phyloP scores from a whole-genome alignment of 2,329 filamentous ascomycete genomes.

The Neopestalotiopsis clavispora region DNA sequence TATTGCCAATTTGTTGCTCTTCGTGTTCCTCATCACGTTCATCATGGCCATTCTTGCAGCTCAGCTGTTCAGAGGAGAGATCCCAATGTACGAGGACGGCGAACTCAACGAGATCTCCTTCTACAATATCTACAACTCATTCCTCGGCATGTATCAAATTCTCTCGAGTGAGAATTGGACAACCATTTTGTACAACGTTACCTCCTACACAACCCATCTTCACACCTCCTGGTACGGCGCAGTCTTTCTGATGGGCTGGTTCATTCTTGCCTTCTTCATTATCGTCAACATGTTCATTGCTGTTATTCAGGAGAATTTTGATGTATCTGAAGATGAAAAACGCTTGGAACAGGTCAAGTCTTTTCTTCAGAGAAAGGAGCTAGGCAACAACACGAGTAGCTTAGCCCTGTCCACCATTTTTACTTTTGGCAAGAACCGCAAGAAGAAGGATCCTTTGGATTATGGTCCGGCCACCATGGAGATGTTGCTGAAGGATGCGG shows the following conservation, averaged over 20 bases:
- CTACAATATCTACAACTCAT: constrained; percentile 90
- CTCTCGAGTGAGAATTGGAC: constrained; percentile 98
- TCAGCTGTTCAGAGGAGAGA: constrained; percentile 88
- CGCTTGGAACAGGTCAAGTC: constrained; percentile 94
- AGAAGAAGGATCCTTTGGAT: constrained; percentile 81
- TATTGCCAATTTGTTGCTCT: constrained; percentile 92
- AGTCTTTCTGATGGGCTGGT: constrained; percentile 91
- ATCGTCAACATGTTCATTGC: constrained; percentile 99
- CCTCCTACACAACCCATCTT: constrained; percentile 65
- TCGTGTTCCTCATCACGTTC: constrained; percentile 95
- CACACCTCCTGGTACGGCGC: constrained; percentile 92
- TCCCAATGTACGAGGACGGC: constrained; percentile 66
- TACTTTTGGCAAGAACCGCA: constrained; percentile 62
- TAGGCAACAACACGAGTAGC: constrained; percentile 73
- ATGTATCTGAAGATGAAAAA: constrained; percentile 98
- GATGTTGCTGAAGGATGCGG: constrained; percentile 94
- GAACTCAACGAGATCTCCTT: constrained; percentile 77
- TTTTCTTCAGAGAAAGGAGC: constrained; percentile 88
- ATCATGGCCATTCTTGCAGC: constrained; percentile 91
- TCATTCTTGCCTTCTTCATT: constrained; percentile 93
- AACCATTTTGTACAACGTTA: constrained; percentile 80
- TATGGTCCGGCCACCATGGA: constrained; percentile 92
- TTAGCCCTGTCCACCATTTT: constrained; percentile 77
- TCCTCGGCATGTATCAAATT: constrained; percentile 97
- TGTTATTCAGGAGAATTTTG: constrained; percentile 99